phyloP scores from a whole-genome alignment of 805 yeast species.

The Hermanozyma aechmeae region DNA sequence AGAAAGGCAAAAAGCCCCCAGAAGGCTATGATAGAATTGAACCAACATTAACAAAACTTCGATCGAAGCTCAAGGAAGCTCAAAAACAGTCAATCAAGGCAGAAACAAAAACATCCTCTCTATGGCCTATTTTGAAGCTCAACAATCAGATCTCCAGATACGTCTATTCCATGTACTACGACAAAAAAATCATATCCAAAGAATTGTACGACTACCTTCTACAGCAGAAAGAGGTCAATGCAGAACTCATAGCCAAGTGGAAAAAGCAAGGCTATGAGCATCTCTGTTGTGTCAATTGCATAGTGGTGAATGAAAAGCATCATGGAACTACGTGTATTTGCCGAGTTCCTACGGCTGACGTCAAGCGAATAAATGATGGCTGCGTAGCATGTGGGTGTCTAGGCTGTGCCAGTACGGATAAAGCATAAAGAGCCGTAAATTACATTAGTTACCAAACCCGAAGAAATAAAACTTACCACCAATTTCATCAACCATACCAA shows the following conservation, averaged over 20 bases:
- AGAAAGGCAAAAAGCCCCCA: constrained; percentile 38
- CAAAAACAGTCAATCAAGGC: constrained; percentile 24
- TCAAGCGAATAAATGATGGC: constrained; percentile 28
- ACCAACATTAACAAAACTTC: constrained; percentile 55
- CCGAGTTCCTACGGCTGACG: constrained; percentile 63
- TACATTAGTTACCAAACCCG: too few species aligned
- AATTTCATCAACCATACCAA: too few species aligned
- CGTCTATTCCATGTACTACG: constrained; percentile 64
- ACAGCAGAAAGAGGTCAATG: constrained; percentile 58
- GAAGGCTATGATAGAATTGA: constrained; percentile 63
- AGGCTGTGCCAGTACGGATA: constrained; percentile 76
- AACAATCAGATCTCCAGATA: constrained; percentile 71
- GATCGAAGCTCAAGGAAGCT: constrained; percentile 44
- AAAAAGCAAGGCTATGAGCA: constrained; percentile 79
- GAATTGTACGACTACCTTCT: constrained; percentile 70
- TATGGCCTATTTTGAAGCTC: constrained; percentile 65
- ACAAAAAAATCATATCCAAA: constrained; percentile 54
- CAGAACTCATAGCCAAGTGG: constrained; percentile 70
- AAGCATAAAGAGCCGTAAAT: too few species aligned
- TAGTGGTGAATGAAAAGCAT: constrained; percentile 50
- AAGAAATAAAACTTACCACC: too few species aligned
- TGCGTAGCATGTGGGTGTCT: constrained; percentile 80
- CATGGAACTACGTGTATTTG: constrained; percentile 69
- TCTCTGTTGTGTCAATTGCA: constrained; percentile 76
- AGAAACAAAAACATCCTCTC: constrained; percentile 38